Evolutionary conservation across 2,329 filamentous ascomycete species (phyloP), one percentile per base, ranked within the genome.

Genomic region (Colletotrichum theobromicola): DNA sequence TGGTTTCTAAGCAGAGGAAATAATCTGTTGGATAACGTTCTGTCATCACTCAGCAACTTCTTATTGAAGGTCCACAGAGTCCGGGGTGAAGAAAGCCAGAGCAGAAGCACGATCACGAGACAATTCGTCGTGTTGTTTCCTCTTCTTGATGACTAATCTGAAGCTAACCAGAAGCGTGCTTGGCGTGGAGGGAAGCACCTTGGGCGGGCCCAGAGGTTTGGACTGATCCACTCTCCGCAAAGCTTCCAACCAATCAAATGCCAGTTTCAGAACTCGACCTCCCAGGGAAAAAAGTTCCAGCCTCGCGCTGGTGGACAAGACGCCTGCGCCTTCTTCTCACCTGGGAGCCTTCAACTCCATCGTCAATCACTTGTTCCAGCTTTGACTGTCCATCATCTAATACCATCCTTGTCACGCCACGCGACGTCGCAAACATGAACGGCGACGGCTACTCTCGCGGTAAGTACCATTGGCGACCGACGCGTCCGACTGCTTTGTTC

Each of bases 391-490:
- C 73, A 75, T 71, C 71, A 71, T 53, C 58, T 3, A 64, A 26
- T 42, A 66, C 50, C 35, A 69, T 63, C 71, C 61, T 46, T 76
- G 50, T 28, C 32, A 70, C 67, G 21, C 71, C 42, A 71, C 46
- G 66, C 50, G 37, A 55, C 68, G 55, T 62, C 37, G 67, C 64
- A 66, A 75, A 46, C 53, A 77, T 77, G 76, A 77, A 77, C 76
- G 76, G 76, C 67, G 76, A 77, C 53, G 71, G 65, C 64, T 77
- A 77, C 50, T 76, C 76, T 69, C 76, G 76, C 42, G 76, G 76
- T 77, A 70, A 64, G 75, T 76, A 8, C 42, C 35, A n/a, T 7
- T 28, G 13, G 13, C 15, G 26, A 30, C 24, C 18, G n/a, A 57
- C 34, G 26, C 58, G 35, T 21, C 16, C 35, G 30, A 15, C 62